Conservation (phyloP, 164 flowering plant genomes). For the Buxus sempervirens region DNA sequence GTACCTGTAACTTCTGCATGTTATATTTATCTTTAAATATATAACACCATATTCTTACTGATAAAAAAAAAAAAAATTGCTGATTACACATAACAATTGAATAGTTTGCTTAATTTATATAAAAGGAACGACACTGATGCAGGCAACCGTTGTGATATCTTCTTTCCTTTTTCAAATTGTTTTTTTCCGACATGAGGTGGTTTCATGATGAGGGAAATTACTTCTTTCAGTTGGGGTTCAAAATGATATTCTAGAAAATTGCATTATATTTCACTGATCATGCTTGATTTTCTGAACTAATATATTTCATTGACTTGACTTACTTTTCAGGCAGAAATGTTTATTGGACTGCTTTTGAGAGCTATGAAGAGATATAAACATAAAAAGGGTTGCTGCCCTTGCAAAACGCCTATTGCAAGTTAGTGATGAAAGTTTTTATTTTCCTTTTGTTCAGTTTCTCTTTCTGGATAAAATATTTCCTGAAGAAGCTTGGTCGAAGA, state of each 20-base stretch:
- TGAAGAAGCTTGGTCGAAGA: neutral
- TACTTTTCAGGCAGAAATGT: constrained; percentile 78
- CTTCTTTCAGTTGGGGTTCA: neutral
- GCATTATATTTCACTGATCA: neutral
- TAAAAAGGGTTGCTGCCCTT: constrained; percentile 87
- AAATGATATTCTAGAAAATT: neutral
- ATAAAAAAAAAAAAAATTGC: no score
- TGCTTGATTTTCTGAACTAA: neutral
- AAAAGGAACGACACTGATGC: neutral
- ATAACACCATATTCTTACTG: no score
- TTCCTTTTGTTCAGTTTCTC: neutral
- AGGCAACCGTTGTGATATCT: neutral
- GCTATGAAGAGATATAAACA: constrained; percentile 89
- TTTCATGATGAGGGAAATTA: neutral
- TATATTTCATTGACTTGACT: constrained; percentile 1
- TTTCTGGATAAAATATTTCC: neutral
- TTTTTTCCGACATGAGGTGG: neutral
- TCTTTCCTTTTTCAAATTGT: neutral
- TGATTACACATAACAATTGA: no score
- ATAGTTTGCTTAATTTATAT: neutral
- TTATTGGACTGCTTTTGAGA: constrained; percentile 71
- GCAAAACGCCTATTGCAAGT: constrained; percentile 93
- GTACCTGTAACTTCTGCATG: no score
- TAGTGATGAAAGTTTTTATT: neutral
- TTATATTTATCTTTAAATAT: no score